A percentile compares a stretch with the other conserved stretches of the same genome.
Evolutionary conservation across 257 asterid species (phyloP).

Genomic region (Vinca minor): DNA sequence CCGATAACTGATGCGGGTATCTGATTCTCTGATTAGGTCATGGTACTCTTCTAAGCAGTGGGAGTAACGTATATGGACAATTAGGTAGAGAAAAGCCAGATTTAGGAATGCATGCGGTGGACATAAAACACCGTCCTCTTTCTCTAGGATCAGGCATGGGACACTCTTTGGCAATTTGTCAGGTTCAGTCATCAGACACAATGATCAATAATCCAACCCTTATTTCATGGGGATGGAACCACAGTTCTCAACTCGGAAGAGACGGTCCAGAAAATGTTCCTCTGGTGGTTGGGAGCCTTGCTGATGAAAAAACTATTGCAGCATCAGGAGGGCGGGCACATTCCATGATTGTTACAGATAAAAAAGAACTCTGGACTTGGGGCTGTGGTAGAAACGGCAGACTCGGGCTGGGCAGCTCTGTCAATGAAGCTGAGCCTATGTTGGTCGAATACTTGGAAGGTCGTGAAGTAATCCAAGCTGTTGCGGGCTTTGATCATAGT

Average conservation of each 20-base stretch:
- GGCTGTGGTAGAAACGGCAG: conserved; percentile 93
- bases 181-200: conserved; percentile 18
- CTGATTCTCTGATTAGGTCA: conserved; percentile 18
- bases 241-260: conserved; percentile 72
- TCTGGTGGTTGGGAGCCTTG: conserved; percentile 35
- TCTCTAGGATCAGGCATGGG: conserved; percentile 79
- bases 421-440: conserved; percentile 65
- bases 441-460: conserved; percentile 59
- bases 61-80: conserved; percentile 81
- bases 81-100: conserved; percentile 54
- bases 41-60: conserved; percentile 69
- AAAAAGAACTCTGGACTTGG: conserved; percentile 72
- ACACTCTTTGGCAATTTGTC: conserved; percentile 76
- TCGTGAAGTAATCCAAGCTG: conserved; percentile 54
- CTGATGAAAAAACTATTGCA: conserved; percentile 39
- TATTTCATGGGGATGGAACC: conserved; percentile 95
- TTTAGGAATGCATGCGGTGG: conserved; percentile 59
- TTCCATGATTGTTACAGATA: conserved; percentile 54
- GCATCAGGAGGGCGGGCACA: conserved; percentile 84
- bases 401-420: conserved; percentile 77
- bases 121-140: conserved; percentile 33
- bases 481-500: conserved; percentile 82
- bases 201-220: conserved; percentile 26
- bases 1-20: too few relatives aligned
- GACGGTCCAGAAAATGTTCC: conserved; percentile 51